These are phyloP conservation scores for Naumovozyma dairenensis DNA, from an alignment of 805 yeast genomes.

Conservation along the genomic window DNA sequence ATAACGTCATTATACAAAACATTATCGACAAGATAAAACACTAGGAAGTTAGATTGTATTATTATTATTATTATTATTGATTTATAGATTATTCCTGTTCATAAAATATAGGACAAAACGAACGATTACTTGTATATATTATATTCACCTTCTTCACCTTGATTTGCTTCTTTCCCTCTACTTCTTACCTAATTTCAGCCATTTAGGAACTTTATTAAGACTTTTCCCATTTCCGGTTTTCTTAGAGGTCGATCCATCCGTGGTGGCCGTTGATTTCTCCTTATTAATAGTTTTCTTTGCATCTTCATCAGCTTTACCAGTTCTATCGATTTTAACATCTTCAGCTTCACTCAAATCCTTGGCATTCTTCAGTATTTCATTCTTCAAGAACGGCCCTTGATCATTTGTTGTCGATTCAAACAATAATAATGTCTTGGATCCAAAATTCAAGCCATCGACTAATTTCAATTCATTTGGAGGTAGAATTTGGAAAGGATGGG, in stretches of 20 bases:
- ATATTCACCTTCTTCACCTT: too few relatives aligned
- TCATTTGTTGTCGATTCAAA: slow-evolving; percentile 22
- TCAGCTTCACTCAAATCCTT: slow-evolving; percentile 27
- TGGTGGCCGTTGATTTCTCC: background rate
- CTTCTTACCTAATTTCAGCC: slow-evolving; percentile 34
- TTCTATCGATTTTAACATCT: slow-evolving; percentile 10
- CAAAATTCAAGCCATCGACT: slow-evolving; percentile 34
- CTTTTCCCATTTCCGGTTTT: slow-evolving; percentile 14
- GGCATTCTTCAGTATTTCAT: slow-evolving; percentile 24
- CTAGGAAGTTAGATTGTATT: too few relatives aligned
- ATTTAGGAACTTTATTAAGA: slow-evolving; percentile 29
- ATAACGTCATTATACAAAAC: background rate
- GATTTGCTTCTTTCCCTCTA: too few relatives aligned
- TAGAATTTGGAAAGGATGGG: slow-evolving; percentile 39
- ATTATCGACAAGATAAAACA: slow-evolving; percentile 8
- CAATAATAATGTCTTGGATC: slow-evolving; percentile 36
- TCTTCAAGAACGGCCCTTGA: slow-evolving; percentile 24
- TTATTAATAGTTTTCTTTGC: background rate
- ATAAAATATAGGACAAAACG: too few relatives aligned
- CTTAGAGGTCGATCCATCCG: background rate
- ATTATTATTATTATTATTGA: too few relatives aligned
- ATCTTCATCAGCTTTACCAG: slow-evolving; percentile 11
- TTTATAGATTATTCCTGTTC: too few relatives aligned
- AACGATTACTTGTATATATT: too few relatives aligned
- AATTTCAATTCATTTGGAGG: slow-evolving; percentile 24